Conservation (phyloP, 768 basidiomycete species). For the Boletus eberwhitei region DNA sequence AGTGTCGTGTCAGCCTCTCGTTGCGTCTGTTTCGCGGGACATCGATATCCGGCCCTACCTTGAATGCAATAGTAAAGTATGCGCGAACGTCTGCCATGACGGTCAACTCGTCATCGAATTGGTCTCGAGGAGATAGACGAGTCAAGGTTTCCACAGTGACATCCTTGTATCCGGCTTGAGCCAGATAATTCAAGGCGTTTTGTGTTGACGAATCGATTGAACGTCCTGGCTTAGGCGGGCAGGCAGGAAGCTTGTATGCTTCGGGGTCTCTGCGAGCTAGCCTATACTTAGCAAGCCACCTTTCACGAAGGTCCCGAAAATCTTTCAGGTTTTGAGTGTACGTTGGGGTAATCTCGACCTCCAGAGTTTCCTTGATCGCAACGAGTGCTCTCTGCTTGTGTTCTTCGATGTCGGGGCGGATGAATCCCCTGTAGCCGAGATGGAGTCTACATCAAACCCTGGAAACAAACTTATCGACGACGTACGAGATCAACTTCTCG, state of each 20-base stretch:
- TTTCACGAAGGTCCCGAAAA: constrained; percentile 13
- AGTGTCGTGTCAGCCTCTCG: background rate
- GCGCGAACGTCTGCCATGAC: constrained; percentile 56
- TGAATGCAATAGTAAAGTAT: constrained; percentile 54
- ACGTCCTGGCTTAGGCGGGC: too few species aligned
- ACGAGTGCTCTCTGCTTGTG: constrained; percentile 21
- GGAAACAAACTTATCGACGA: background rate
- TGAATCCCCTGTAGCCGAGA: constrained; percentile 22
- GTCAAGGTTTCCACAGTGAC: constrained; percentile 25
- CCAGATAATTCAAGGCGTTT: constrained; percentile 26
- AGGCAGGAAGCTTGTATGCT: constrained; percentile 1
- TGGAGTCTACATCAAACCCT: background rate
- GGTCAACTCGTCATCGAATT: constrained; percentile 41
- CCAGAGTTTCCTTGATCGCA: constrained; percentile 33
- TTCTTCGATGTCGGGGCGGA: constrained; percentile 28
- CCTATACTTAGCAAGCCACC: constrained; percentile 28
- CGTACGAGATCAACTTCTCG: constrained; percentile 35
- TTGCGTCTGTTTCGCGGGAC: background rate
- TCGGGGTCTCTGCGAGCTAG: background rate
- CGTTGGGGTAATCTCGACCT: constrained; percentile 37
- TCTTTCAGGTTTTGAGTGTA: constrained; percentile 38
- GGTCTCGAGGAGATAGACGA: constrained; percentile 24
- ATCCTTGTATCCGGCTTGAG: constrained; percentile 27
- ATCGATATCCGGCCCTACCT: constrained; percentile 37
- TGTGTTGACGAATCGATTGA: background rate